Evolutionary conservation across 257 asterid species (phyloP), one percentile per base, ranked within the genome.

Genomic region (Solanum appendiculatum): DNA sequence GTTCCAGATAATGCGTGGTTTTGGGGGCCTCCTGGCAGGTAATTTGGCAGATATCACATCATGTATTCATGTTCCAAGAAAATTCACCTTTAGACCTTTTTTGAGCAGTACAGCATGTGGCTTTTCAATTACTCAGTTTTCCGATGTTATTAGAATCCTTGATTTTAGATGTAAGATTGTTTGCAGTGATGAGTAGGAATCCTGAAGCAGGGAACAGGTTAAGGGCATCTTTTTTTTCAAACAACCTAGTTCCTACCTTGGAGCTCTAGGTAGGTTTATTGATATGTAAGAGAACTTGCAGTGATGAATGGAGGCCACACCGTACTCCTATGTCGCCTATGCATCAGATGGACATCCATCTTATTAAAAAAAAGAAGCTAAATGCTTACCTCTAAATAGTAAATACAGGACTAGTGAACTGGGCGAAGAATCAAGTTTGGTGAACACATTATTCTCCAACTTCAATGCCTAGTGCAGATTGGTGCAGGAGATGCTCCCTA

Each of bases 11-110:
- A 87, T 91, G 86, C 89, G 20, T 90, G 91, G 95, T 86, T 77
- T 87, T 58, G 90, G 51, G 93, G 96, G 88, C 86, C 85, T 74
- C 88, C 87, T 82, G 91, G 85, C 94, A 92, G 99, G 99, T 96
- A 90, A 87, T 86, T 83, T 46, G 72, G 27, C 73, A 16, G 56
- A 44, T 40, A 23, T 20, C 13, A 18, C 72, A 27, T 82, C 64
- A 75, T 70, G 27, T 70, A 70, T 70, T 70, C 4, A 70, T 63
- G 46, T 72, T 74, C 48, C 63, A 86, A 80, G 90, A 73, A 60
- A 78, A 82, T 75, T 27, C 56, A 51, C 72, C 66, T 66, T 85
- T n/a, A 39, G 36, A 9, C 48, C 56, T 29, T 56, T 56, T 72
- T 33, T 69, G 34, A 27, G 21, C n/a, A 68, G 86, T 29, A 16